Evolutionary conservation across 139 green algal species (phyloP), one percentile per base, ranked within the genome.

Genomic region (Ettlia oleoabundans): DNA sequence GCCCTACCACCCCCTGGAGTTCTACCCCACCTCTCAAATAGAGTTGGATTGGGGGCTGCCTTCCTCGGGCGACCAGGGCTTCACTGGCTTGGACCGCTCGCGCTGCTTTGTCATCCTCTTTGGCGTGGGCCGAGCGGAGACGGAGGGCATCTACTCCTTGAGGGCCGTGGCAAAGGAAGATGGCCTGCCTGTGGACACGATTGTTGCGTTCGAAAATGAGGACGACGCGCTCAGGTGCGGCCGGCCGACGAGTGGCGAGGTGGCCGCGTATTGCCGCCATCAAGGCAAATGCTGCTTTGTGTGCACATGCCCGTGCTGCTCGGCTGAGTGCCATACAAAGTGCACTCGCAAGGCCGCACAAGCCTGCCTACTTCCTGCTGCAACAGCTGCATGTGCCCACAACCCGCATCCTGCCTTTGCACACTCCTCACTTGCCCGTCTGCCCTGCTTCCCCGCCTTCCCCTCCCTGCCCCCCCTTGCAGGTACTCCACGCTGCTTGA

Each of bases 111-210:
- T 97, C 18, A 92, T 97, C 26, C 66, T 97, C 24, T 97, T 97
- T 85, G 92, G 92, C 8, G 89, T 95, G 18, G 92, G 90, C 0
- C 71, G 88, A 33, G 73, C 84, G 1, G 93, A 95, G 26, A 93
- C 90, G 4, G 94, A 97, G 66, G 94, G 94, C 66, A 97, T 97
- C 76, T 97, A 97, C 90, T 93, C 88, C 2, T 79, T 97, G 61
- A 78, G 93, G 0, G 82, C 86, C 4, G 53, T 87, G 43, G 76
- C 82, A 22, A 76, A 78, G 15, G 84, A 82, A 5, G 92, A 94
- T 43, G 89, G 85, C 7, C 55, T 95, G 47, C 93, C 91, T 1
- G 80, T 92, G 22, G 94, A 97, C 87, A 97, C 94, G 18, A 95
- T 97, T 66, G 91, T 97, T 61, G 93, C 91, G 0, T 97, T 97